Conservation (phyloP, 257 asterid genomes). For the Striga asiatica region DNA sequence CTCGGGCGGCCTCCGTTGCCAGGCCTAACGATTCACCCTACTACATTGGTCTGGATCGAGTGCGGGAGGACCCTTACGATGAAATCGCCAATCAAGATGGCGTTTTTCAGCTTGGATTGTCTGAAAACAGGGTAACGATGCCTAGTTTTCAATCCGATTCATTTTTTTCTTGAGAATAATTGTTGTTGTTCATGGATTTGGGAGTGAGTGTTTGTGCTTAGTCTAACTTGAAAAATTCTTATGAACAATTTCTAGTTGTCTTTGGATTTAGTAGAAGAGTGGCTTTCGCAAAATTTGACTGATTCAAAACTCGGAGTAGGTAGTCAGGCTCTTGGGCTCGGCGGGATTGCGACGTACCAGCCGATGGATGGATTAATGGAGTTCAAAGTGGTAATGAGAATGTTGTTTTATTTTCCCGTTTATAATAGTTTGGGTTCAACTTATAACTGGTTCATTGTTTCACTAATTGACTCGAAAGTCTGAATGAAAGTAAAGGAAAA, state of each 20-base stretch:
- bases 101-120: conserved; percentile 72
- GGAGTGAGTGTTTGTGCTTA: background rate
- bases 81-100: conserved; percentile 49
- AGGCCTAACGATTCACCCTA: conserved; percentile 70
- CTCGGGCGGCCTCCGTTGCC: conserved; percentile 44
- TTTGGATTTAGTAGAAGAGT: conserved; percentile 75
- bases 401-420: background rate
- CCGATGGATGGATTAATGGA: conserved; percentile 71
- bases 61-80: conserved; percentile 49
- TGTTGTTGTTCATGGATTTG: conserved; percentile 3
- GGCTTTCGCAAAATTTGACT: conserved; percentile 50
- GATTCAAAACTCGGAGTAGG: conserved; percentile 24
- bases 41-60: conserved; percentile 80
- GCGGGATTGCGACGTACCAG: conserved; percentile 71
- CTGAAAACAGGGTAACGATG: conserved; percentile 67
- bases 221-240: background rate
- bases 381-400: conserved; percentile 60
- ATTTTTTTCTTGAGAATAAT: too few species aligned
- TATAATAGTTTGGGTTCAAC: background rate
- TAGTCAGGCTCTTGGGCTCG: conserved; percentile 30
- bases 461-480: too few species aligned
- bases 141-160: too few species aligned
- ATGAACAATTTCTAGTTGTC: conserved; percentile 34
- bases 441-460: background rate
- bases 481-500: background rate